Evolutionary conservation across 2,329 filamentous ascomycete species (phyloP), one percentile per base, ranked within the genome.

Genomic region (Myriosclerotinia curreyana): DNA sequence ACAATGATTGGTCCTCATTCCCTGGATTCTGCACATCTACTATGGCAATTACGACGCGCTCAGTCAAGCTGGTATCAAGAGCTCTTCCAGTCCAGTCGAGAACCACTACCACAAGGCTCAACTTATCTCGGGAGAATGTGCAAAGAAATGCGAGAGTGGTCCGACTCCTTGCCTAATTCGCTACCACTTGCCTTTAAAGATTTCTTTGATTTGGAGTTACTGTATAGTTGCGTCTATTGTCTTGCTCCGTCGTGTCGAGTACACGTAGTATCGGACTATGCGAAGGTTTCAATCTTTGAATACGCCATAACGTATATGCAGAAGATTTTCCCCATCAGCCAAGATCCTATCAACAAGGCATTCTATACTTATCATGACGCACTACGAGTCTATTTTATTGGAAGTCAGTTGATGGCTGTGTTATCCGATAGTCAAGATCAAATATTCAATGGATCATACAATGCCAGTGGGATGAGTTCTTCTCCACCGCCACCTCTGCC

Each of bases 21-120:
- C 1, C 83, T 89, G 42, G 86, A 90, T 64, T 85, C 90, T 6
- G 92, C 92, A 0, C 80, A 92, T 14, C 83, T 92, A 22, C 79
- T 96, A 2, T 94, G 96, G 74, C 87, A 88, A 70, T 84, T 98
- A 11, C 89, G 94, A n/a, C 85, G 88, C 65, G 84, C 91, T 8
- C 89, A 98, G 74, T 98, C 95, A 0, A 83, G 83, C 58, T 96
- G 92, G 86, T 98, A 98, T 71, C 92, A 96, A 72, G 85, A 88
- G 28, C 84, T 97, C 3, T 95, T 95, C 73, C 91, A 95, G 72
- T 90, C 87, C 22, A 89, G 90, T 12, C 84, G 87, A 0, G 80
- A 83, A 2, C 83, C 85, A n/a, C 82, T 91, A 65, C 79, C 84
- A 22, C 86, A 93, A 61, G 83, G 90, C 1, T 82, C 88, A 14